phyloP scores from a whole-genome alignment of 257 asterid genomes.

The Nicotiana noctiflora region DNA sequence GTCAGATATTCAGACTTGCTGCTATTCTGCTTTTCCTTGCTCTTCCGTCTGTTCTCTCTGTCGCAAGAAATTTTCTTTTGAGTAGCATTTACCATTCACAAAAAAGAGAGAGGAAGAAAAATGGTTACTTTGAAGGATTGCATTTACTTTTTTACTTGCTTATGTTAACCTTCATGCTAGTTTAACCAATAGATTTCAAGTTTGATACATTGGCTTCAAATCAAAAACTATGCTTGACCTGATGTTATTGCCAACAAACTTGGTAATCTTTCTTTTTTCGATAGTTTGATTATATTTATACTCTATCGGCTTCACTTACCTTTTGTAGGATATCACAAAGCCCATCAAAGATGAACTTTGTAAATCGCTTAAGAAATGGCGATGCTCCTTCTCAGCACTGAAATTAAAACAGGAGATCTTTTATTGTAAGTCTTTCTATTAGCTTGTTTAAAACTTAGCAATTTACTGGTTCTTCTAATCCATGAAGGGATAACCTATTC shows the following conservation, averaged over 20 bases:
- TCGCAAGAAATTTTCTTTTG: neutral
- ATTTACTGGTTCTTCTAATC: neutral
- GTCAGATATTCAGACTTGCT: neutral
- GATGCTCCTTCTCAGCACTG: constrained; percentile 79
- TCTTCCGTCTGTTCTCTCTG: neutral
- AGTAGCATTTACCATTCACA: neutral
- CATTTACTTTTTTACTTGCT: neutral
- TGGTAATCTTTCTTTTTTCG: neutral
- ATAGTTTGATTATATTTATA: neutral
- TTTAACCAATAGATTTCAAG: neutral
- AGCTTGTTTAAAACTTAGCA: neutral
- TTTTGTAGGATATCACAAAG: constrained; percentile 78
- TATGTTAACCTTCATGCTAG: neutral
- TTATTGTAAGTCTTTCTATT: constrained; percentile 50
- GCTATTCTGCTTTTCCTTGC: neutral
- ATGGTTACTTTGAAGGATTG: neutral
- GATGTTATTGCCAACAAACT: neutral
- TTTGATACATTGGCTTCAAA: neutral
- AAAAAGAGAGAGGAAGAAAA: neutral
- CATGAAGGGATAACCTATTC: neutral
- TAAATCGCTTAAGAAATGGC: constrained; percentile 67
- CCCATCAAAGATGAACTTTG: constrained; percentile 77
- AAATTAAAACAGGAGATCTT: constrained; percentile 83
- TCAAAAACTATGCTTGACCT: neutral
- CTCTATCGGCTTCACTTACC: neutral